Base-by-base conservation (phyloP, 2,329 filamentous ascomycete species). In the Tolypocladium tundrense region DNA sequence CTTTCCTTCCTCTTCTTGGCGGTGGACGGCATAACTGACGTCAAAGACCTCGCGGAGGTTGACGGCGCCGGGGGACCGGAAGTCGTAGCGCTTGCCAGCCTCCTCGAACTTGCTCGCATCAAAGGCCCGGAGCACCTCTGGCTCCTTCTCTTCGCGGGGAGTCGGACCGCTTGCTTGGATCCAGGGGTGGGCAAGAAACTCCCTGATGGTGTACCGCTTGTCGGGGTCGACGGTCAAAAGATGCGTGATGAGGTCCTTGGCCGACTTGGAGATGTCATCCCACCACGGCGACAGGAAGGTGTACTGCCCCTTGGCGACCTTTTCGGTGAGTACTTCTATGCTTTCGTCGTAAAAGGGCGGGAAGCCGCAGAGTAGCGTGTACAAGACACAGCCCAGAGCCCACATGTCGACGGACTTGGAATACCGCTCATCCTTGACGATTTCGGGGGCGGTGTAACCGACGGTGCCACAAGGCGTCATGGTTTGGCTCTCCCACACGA, bases 381-480 rank as follows among this genome's bases (percentile, higher is more conserved):
- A 99, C 6, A 99, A 79, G 13, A 99, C 94, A 70, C 94, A 99
- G 16, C 94, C 94, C 39, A 99, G 75, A 4, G 94, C 94, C 94
- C 94, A 99, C 94, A 99, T 99, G 69, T 99, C 94, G 52, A 99
- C 94, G 55, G 91, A 95, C 79, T 97, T 99, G 42, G 93, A 97
- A 73, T 99, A 99, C 27, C 92, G 86, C 75, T 99, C 94, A 73
- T 99, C 94, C 75, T 97, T 97, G 71, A 99, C 94, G 62, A 99
- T 99, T 70, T 99, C 94, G 9, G 94, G 94, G 4, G 94, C 94
- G 4, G 94, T 97, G 75, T 99, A 99, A 50, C 94, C 94, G 58
- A 97, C 94, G 0, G 94, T 99, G 59, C 94, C 94, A 72, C 94
- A 99, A n/a, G 94, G 94, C 3, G 94, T 99, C 90, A 97, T 97